Percentiles rank a stretch among this genome's conserved stretches.
Conservation (phyloP, 768 basidiomycete genomes). For the Chiua virens region DNA sequence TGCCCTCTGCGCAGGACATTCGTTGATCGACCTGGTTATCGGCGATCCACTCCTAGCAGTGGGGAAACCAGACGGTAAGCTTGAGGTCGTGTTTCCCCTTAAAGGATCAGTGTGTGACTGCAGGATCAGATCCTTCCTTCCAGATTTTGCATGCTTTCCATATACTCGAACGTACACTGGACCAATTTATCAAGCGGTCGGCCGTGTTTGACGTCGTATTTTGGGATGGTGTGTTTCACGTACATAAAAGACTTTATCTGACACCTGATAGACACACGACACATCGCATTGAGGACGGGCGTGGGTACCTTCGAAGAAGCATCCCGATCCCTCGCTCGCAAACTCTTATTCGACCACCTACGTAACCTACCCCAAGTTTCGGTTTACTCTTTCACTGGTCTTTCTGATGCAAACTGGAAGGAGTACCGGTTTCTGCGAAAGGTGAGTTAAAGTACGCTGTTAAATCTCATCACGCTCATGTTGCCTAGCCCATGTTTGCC, state of each 20-base stretch:
- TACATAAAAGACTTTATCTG: neutral
- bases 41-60: conserved; percentile 62
- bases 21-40: conserved; percentile 56
- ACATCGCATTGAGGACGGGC: conserved; percentile 43
- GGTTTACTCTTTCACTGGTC: conserved; percentile 46
- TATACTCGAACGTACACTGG: conserved; percentile 50
- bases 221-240: conserved; percentile 45
- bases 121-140: conserved; percentile 47
- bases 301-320: conserved; percentile 35
- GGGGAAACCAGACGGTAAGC: conserved; percentile 45
- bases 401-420: conserved; percentile 50
- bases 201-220: conserved; percentile 66
- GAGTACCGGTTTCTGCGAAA: conserved; percentile 42
- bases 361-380: conserved; percentile 36
- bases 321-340: conserved; percentile 53
- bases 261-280: conserved; percentile 39
- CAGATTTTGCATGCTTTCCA: conserved; percentile 64
- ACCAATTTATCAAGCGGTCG: conserved; percentile 47
- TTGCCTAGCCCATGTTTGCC: conserved; percentile 62
- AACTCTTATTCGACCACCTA: conserved; percentile 52
- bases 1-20: conserved; percentile 51
- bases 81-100: neutral
- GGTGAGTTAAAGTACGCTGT: conserved; percentile 25
- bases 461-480: conserved; percentile 7
- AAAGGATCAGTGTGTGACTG: neutral